phyloP scores from a whole-genome alignment of 148 eudicot genomes.

The Drosera capensis region DNA sequence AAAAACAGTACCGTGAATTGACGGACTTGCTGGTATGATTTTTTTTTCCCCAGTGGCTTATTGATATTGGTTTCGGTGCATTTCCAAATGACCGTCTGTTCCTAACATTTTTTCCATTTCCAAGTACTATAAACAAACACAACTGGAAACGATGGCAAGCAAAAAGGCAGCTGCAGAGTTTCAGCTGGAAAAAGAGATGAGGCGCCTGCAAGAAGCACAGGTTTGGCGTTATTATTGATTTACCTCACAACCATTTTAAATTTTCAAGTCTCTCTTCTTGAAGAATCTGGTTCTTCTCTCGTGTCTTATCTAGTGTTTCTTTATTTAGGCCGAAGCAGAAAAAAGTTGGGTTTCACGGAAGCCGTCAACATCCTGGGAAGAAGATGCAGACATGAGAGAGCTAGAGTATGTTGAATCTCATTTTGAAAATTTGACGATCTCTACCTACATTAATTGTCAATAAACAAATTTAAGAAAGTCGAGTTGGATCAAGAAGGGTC shows the following conservation, averaged over 20 bases:
- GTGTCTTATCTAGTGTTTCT: neutral
- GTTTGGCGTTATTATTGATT: no score
- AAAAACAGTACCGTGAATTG: conserved; percentile 91
- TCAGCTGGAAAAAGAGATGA: conserved; percentile 94
- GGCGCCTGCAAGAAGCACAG: conserved; percentile 86
- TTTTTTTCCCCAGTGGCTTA: neutral
- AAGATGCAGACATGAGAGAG: conserved; percentile 84
- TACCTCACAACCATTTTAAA: no score
- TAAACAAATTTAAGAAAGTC: no score
- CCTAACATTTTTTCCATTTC: neutral
- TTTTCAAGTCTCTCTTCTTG: neutral
- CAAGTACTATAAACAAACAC: conserved; percentile 98
- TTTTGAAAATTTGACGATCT: neutral
- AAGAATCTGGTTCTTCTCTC: neutral
- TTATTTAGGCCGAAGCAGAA: conserved; percentile 81
- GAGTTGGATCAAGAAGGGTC: no score
- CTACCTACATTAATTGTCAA: neutral
- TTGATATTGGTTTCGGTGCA: no score
- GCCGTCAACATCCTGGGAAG: conserved; percentile 82
- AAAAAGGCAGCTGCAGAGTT: conserved; percentile 98
- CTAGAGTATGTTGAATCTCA: conserved; percentile 59
- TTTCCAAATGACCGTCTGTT: neutral
- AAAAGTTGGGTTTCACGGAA: conserved; percentile 75
- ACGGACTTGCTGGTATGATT: conserved; percentile 80
- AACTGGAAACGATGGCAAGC: conserved; percentile 91